phyloP scores from a whole-genome alignment of 2,329 filamentous ascomycete species.

The Bipolaris cookei region DNA sequence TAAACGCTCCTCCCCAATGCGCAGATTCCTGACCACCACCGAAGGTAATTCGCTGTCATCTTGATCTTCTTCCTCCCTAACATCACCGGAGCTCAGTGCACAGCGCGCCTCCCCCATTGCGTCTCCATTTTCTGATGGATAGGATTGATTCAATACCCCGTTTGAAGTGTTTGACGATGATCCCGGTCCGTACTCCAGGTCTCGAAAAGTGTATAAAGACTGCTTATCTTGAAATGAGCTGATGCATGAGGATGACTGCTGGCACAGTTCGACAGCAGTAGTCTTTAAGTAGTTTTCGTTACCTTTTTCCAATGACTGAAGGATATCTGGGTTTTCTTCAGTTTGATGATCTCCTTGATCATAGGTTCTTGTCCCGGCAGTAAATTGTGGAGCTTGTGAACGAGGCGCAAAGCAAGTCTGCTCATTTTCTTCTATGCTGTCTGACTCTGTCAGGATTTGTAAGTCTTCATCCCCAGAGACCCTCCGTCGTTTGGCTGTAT shows the following conservation, averaged over 20 bases:
- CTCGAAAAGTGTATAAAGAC: not conserved
- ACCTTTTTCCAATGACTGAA: conserved; percentile 30
- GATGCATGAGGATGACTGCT: not conserved
- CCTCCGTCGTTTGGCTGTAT: not conserved
- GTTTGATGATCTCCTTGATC: not conserved
- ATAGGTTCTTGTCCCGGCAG: not conserved
- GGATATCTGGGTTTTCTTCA: not conserved
- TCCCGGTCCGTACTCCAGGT: not conserved
- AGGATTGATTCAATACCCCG: not conserved
- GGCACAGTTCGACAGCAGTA: not conserved
- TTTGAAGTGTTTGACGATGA: not conserved
- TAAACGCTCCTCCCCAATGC: conserved; percentile 2
- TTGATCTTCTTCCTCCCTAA: not conserved
- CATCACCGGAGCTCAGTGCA: not conserved
- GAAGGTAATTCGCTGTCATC: conserved; percentile 2
- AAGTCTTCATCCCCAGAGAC: not conserved
- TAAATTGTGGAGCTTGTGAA: not conserved
- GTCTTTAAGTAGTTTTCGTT: not conserved
- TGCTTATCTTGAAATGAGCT: not conserved
- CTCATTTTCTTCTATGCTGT: too few species aligned
- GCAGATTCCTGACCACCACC: not conserved
- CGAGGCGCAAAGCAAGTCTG: too few species aligned
- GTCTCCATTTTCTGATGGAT: not conserved
- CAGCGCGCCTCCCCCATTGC: not conserved
- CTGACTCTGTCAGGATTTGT: not conserved